phyloP scores from a whole-genome alignment of 1,284 basidiomycete genomes.

The Leccinum subspadiceum region DNA sequence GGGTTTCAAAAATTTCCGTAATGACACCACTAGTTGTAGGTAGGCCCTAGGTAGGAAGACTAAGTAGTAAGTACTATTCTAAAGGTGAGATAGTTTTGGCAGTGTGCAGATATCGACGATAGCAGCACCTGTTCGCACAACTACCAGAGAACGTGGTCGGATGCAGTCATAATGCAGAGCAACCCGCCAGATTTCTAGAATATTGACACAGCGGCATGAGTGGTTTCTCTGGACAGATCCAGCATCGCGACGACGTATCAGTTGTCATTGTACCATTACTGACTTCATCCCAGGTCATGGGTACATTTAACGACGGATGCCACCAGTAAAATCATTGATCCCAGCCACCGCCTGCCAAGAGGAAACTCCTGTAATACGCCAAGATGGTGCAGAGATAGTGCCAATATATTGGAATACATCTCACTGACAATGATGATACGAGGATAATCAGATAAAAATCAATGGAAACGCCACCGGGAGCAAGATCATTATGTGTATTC shows the following conservation, averaged over 20 bases:
- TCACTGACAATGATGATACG: neutral
- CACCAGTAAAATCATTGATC: neutral
- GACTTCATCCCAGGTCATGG: slow-evolving; percentile 2
- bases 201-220: slow-evolving; percentile 5
- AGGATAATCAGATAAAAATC: neutral
- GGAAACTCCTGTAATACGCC: neutral
- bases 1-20: slow-evolving; percentile 33
- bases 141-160: neutral
- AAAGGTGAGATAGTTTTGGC: no score
- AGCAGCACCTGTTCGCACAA: neutral
- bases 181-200: neutral
- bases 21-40: neutral
- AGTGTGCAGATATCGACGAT: no score
- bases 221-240: slow-evolving; percentile 6
- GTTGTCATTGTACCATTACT: neutral
- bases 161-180: neutral
- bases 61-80: no score
- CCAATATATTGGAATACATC: neutral
- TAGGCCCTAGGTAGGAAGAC: no score
- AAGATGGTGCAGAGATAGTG: neutral
- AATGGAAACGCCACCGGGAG: neutral
- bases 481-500: neutral
- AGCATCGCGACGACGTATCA: slow-evolving; percentile 5
- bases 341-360: neutral
- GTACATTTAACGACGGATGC: neutral